Percentiles rank a stretch among this genome's conserved stretches.
Evolutionary conservation across 371 early-diverging fungal genomes (phyloP).

Genomic region (Phascolomyces articulosus): DNA sequence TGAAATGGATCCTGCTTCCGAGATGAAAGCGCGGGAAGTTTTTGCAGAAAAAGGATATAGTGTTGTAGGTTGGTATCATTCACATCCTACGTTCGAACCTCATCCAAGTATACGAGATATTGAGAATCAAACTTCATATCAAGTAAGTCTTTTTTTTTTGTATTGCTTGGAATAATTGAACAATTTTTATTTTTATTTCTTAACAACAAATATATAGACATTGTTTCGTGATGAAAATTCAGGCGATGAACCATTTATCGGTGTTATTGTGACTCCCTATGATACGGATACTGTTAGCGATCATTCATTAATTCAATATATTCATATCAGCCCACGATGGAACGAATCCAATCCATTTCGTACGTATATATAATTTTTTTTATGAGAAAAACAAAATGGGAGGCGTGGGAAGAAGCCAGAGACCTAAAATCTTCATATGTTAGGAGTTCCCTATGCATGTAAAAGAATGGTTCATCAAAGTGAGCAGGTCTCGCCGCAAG

Average conservation of each 20-base stretch:
- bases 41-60: conserved; percentile 70
- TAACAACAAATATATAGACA: too few relatives aligned
- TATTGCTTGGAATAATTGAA: too few relatives aligned
- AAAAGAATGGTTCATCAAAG: conserved; percentile 13
- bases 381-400: too few relatives aligned
- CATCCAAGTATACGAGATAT: conserved; percentile 84
- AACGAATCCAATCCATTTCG: conserved; percentile 49
- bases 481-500: conserved; percentile 14
- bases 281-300: conserved; percentile 54
- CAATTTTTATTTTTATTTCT: neutral
- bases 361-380: conserved; percentile 20
- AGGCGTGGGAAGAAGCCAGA: too few relatives aligned
- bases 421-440: neutral
- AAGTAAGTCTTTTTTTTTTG: too few relatives aligned
- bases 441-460: conserved; percentile 28
- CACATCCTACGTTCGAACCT: conserved; percentile 86
- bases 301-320: conserved; percentile 62
- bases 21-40: conserved; percentile 74
- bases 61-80: conserved; percentile 94
- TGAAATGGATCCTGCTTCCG: conserved; percentile 74
- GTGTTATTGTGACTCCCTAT: conserved; percentile 80
- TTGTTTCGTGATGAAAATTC: conserved; percentile 62
- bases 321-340: conserved; percentile 53
- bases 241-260: conserved; percentile 83
- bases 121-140: conserved; percentile 83